phyloP scores from a whole-genome alignment of 352 stramenopile genomes.

The Pythium biforme region DNA sequence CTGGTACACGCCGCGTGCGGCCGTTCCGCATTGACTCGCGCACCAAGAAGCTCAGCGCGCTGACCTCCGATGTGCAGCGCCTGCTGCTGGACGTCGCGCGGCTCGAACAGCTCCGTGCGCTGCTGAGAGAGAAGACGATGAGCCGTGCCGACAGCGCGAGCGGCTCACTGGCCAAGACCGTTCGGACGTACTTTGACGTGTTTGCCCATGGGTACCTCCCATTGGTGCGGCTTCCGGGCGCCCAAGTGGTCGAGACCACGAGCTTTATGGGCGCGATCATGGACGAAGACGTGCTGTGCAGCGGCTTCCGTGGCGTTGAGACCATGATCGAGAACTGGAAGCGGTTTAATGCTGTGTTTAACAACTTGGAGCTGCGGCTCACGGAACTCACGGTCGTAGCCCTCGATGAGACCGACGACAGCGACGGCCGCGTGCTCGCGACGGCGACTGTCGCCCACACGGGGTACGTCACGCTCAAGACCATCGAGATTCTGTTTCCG shows the following conservation, averaged over 20 bases:
- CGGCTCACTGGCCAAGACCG: slow-evolving; percentile 5
- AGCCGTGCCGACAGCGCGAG: slow-evolving; percentile 8
- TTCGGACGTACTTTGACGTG: slow-evolving; percentile 13
- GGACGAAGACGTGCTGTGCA: slow-evolving; percentile 21
- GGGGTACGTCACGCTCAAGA: slow-evolving; percentile 22
- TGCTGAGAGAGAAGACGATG: slow-evolving; percentile 15
- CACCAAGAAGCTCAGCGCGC: slow-evolving; percentile 9
- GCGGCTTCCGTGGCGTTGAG: slow-evolving; percentile 15
- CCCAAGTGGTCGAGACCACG: background rate
- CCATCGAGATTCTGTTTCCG: slow-evolving; percentile 20
- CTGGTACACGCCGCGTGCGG: background rate
- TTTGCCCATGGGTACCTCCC: slow-evolving; percentile 16
- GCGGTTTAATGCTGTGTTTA: slow-evolving; percentile 19
- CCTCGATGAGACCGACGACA: slow-evolving; percentile 10
- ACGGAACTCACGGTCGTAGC: slow-evolving; percentile 8
- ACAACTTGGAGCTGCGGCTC: slow-evolving; percentile 10
- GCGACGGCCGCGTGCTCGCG: background rate
- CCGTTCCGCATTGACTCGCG: slow-evolving; percentile 8
- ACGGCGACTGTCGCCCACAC: slow-evolving; percentile 6
- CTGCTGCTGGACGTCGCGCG: slow-evolving; percentile 6
- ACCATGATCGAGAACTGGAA: slow-evolving; percentile 18
- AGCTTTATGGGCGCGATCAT: slow-evolving; percentile 11
- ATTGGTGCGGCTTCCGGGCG: background rate
- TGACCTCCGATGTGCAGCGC: slow-evolving; percentile 12
- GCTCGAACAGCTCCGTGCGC: slow-evolving; percentile 10